Conservation (phyloP, 257 asterid genomes). For the Rehmannia glutinosa region DNA sequence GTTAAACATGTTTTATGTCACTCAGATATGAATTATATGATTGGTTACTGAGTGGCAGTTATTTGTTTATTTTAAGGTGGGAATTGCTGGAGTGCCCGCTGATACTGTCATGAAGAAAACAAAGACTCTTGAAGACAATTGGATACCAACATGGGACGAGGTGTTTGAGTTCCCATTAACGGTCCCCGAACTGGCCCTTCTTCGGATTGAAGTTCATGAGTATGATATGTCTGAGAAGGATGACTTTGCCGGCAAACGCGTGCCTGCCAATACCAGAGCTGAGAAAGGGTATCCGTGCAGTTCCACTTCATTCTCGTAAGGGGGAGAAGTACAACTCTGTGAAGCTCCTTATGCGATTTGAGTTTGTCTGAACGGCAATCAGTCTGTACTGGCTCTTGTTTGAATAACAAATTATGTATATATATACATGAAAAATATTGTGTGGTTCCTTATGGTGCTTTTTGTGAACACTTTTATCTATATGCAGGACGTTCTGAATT, state of each 20-base stretch:
- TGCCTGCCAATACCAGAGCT: slow-evolving; percentile 73
- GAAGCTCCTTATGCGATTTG: slow-evolving; percentile 80
- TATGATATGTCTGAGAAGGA: slow-evolving; percentile 82
- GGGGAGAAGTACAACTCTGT: slow-evolving; percentile 55
- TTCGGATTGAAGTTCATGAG: slow-evolving; percentile 78
- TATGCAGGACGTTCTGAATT: too few species aligned
- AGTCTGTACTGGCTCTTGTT: neutral
- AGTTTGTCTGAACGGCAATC: slow-evolving; percentile 35
- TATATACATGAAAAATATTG: neutral
- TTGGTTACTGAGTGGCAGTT: neutral
- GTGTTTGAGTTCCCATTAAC: slow-evolving; percentile 66
- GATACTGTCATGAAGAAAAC: slow-evolving; percentile 72
- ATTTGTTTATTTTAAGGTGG: slow-evolving; percentile 49
- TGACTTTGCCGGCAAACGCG: slow-evolving; percentile 81
- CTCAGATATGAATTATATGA: too few species aligned
- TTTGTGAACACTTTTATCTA: too few species aligned
- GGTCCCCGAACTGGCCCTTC: slow-evolving; percentile 80
- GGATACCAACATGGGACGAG: slow-evolving; percentile 87
- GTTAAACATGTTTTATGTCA: too few species aligned
- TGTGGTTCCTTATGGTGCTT: neutral
- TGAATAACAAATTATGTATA: neutral
- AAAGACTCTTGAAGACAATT: slow-evolving; percentile 60
- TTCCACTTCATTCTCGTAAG: slow-evolving; percentile 52
- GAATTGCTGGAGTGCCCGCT: slow-evolving; percentile 77
- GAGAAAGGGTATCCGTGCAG: slow-evolving; percentile 74